Conservation (phyloP, 2,329 filamentous ascomycete species). For the Pestalotiopsis sp. region DNA sequence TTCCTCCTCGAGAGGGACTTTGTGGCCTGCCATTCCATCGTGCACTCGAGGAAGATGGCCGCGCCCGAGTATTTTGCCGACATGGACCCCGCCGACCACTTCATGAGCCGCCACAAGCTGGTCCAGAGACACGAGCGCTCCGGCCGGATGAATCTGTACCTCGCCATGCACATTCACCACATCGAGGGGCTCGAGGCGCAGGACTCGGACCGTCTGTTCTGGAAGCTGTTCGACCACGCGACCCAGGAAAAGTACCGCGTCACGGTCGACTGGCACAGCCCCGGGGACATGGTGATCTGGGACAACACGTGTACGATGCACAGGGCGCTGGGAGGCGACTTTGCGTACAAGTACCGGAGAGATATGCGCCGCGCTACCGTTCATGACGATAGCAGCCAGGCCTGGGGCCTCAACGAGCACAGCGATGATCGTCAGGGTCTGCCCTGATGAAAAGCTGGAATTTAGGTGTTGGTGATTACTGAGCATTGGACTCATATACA, state of each 20-base stretch:
- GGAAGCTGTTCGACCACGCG: slow-evolving; percentile 13
- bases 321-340: slow-evolving; percentile 11
- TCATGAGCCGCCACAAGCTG: slow-evolving; percentile 38
- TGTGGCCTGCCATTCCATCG: slow-evolving; percentile 30
- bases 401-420: slow-evolving; percentile 10
- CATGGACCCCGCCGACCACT: slow-evolving; percentile 30
- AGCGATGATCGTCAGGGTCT: background rate
- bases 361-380: slow-evolving; percentile 14
- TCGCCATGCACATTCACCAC: slow-evolving; percentile 46
- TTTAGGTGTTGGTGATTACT: no score
- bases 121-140: slow-evolving; percentile 46
- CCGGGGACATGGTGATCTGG: slow-evolving; percentile 22
- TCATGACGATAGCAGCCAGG: slow-evolving; percentile 4
- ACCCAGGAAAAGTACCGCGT: slow-evolving; percentile 16
- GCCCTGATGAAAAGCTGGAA: background rate
- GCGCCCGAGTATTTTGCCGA: slow-evolving; percentile 36
- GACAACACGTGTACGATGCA: slow-evolving; percentile 21
- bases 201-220: slow-evolving; percentile 34
- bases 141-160: slow-evolving; percentile 46
- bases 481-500: no score
- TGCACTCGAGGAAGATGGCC: slow-evolving; percentile 36
- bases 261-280: slow-evolving; percentile 18
- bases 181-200: slow-evolving; percentile 37
- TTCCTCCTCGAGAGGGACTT: background rate
- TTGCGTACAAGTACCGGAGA: background rate